Evolutionary conservation across 768 basidiomycete species (phyloP).

Genomic region (Nevesoporus exiguus): DNA sequence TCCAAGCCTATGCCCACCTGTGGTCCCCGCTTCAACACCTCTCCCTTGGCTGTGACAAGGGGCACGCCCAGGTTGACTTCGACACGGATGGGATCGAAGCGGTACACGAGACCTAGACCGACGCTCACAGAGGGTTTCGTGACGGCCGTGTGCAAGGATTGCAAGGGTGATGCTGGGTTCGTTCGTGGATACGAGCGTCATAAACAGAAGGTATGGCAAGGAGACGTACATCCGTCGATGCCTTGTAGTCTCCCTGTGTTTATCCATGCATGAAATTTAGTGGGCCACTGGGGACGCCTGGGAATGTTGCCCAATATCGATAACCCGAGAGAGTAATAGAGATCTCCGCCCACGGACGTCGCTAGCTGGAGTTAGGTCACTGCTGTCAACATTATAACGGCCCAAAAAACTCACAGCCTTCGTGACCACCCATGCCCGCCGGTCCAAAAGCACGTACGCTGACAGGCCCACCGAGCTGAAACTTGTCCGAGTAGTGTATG

Average conservation of each 20-base stretch:
- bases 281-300: slow-evolving; percentile 72
- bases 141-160: slow-evolving; percentile 16
- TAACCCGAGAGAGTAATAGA: slow-evolving; percentile 74
- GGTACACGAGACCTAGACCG: slow-evolving; percentile 80
- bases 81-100: slow-evolving; percentile 78
- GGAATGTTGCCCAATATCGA: slow-evolving; percentile 77
- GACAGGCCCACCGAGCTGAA: slow-evolving; percentile 90
- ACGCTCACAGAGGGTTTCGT: slow-evolving; percentile 62
- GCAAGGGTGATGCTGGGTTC: slow-evolving; percentile 7
- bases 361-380: slow-evolving; percentile 37
- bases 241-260: slow-evolving; percentile 77
- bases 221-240: slow-evolving; percentile 51
- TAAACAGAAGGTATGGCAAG: background rate
- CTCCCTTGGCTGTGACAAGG: slow-evolving; percentile 62
- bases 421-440: slow-evolving; percentile 75
- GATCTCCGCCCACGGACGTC: slow-evolving; percentile 83
- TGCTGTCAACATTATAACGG: background rate
- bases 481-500: slow-evolving; percentile 72
- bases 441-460: slow-evolving; percentile 75
- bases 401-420: slow-evolving; percentile 50
- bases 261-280: slow-evolving; percentile 76
- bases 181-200: background rate
- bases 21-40: slow-evolving; percentile 64
- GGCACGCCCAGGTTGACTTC: slow-evolving; percentile 90
- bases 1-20: slow-evolving; percentile 82